These are phyloP conservation scores for Sphagnum tenellum DNA, from an alignment of 225 moss, liverwort and hornwort species.

Conservation along the genomic window DNA sequence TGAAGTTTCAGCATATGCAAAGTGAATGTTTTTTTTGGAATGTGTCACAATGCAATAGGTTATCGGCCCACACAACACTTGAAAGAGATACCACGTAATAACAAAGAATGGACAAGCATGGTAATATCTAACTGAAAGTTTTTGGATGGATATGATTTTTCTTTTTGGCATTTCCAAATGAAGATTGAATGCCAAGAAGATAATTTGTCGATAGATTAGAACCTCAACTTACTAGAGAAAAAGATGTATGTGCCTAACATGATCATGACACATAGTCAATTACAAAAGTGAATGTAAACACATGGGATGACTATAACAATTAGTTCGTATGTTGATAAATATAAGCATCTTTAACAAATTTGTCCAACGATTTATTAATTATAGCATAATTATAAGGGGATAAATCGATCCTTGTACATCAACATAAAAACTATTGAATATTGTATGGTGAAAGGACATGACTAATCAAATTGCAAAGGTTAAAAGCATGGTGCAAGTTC, in stretches of 20 bases:
- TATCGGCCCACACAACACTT: too few relatives aligned
- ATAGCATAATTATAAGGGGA: not conserved
- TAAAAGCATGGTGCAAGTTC: not conserved
- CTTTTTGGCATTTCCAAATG: not conserved
- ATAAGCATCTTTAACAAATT: not conserved
- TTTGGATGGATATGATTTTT: not conserved
- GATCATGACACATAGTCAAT: too few relatives aligned
- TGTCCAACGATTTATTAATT: not conserved
- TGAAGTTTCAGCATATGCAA: too few relatives aligned
- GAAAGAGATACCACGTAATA: too few relatives aligned
- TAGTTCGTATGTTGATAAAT: not conserved
- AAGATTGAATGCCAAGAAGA: not conserved
- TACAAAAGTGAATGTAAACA: not conserved
- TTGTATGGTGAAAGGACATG: not conserved
- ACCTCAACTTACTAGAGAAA: too few relatives aligned
- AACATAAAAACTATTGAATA: not conserved
- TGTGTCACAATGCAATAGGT: too few relatives aligned
- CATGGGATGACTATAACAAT: not conserved
- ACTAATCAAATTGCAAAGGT: not conserved
- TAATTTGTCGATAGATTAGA: not conserved
- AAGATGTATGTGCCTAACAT: too few relatives aligned
- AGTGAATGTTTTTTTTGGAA: too few relatives aligned
- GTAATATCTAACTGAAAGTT: not conserved
- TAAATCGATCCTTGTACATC: not conserved
- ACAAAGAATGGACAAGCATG: too few relatives aligned